Percentiles rank a stretch among this genome's conserved stretches.
Evolutionary conservation across 345 rosid genomes (phyloP).

Genomic region (Litchi chinensis): DNA sequence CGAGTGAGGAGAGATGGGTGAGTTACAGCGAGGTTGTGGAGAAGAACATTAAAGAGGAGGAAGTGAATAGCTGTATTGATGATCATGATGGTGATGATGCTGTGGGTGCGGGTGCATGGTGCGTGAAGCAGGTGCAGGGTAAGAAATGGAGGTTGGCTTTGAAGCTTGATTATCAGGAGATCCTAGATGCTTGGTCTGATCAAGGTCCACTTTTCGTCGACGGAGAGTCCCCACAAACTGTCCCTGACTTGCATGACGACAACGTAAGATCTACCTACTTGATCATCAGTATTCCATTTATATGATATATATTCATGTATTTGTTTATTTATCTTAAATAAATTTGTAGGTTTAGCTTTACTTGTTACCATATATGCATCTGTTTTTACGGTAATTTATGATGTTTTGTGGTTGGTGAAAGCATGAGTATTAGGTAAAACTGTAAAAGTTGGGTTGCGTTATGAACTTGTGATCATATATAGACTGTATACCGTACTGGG

Average conservation of each 20-base stretch:
- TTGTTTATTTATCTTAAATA: neutral
- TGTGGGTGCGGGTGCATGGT: conserved; percentile 20
- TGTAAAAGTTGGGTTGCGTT: neutral
- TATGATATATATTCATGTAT: neutral
- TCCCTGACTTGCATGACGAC: conserved; percentile 64
- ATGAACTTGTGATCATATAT: too few relatives aligned
- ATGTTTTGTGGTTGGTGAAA: neutral
- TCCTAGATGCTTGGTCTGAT: conserved; percentile 86
- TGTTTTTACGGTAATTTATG: neutral
- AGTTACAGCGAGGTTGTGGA: conserved; percentile 74
- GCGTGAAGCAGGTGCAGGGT: conserved; percentile 23
- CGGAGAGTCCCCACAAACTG: conserved; percentile 60
- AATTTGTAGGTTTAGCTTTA: too few relatives aligned
- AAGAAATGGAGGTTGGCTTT: conserved; percentile 35
- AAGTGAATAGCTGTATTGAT: conserved; percentile 45
- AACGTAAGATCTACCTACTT: conserved; percentile 37
- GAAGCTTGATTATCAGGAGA: conserved; percentile 85
- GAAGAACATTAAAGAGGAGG: conserved; percentile 57
- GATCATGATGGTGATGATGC: conserved; percentile 20
- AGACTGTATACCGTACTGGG: too few relatives aligned
- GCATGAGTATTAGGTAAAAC: too few relatives aligned
- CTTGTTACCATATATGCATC: neutral
- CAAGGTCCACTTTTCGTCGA: conserved; percentile 68
- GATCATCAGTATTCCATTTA: neutral
- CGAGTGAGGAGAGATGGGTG: conserved; percentile 79